Conservation (phyloP, 176 grass and related monocot species). For the Triticum aestivum region IWGSC_CS_RefSeq_v2.1 NC_057807.1:285644960-285645459, state of each 20-base stretch:
- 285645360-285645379: background rate
- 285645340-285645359: background rate
- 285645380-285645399: background rate
- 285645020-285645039: background rate
- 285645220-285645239: background rate
- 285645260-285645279: background rate
- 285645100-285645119: background rate
- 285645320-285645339: background rate
- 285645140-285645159: background rate
- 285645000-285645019: background rate
- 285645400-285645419: too few species aligned
- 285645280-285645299: constrained; percentile 7
- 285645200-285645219: background rate
- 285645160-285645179: constrained; percentile 30
- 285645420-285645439: too few species aligned
- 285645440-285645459: too few species aligned
- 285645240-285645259: background rate
- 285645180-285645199: constrained; percentile 31
- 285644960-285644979: background rate
- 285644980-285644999: background rate
- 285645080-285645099: background rate
- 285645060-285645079: background rate
- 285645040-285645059: background rate
- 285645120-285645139: background rate
- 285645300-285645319: background rate